Evolutionary conservation across 1,139 yeast species (phyloP).

Genomic region (Geotrichum restrictum): DNA sequence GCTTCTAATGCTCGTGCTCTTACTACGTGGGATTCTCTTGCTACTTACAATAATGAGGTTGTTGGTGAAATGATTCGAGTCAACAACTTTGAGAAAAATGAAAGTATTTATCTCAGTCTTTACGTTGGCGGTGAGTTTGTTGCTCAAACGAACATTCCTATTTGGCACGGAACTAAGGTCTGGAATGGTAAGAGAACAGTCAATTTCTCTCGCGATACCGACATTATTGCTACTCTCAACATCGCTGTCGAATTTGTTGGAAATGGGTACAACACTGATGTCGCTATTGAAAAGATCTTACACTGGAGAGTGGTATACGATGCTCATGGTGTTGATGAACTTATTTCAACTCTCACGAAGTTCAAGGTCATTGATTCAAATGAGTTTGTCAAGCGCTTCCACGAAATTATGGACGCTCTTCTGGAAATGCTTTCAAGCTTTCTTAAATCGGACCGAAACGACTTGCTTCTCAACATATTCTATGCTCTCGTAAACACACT

Average conservation of each 20-base stretch:
- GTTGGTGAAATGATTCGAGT: constrained; percentile 67
- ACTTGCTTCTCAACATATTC: constrained; percentile 30
- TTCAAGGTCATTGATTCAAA: constrained; percentile 30
- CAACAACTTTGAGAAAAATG: constrained; percentile 55
- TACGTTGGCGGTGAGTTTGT: constrained; percentile 60
- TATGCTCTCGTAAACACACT: constrained; percentile 32
- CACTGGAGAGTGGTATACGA: constrained; percentile 52
- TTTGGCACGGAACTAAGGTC: constrained; percentile 34
- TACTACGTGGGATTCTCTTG: constrained; percentile 68
- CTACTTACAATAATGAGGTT: constrained; percentile 69
- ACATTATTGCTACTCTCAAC: constrained; percentile 29
- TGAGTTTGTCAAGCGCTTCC: constrained; percentile 32
- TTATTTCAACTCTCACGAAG: constrained; percentile 34
- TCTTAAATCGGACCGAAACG: constrained; percentile 27
- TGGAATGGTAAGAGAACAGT: constrained; percentile 30
- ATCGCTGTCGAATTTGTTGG: constrained; percentile 68
- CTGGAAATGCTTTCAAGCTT: constrained; percentile 35
- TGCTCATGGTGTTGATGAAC: constrained; percentile 29
- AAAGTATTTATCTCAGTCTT: constrained; percentile 54
- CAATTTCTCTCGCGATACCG: constrained; percentile 28
- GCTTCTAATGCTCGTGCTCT: constrained; percentile 61
- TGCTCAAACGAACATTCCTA: constrained; percentile 48
- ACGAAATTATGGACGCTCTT: constrained; percentile 44
- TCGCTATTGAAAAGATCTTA: constrained; percentile 54
- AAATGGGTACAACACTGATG: constrained; percentile 58